Conservation (phyloP, 345 rosid genomes). For the Ailanthus altissimus region DNA sequence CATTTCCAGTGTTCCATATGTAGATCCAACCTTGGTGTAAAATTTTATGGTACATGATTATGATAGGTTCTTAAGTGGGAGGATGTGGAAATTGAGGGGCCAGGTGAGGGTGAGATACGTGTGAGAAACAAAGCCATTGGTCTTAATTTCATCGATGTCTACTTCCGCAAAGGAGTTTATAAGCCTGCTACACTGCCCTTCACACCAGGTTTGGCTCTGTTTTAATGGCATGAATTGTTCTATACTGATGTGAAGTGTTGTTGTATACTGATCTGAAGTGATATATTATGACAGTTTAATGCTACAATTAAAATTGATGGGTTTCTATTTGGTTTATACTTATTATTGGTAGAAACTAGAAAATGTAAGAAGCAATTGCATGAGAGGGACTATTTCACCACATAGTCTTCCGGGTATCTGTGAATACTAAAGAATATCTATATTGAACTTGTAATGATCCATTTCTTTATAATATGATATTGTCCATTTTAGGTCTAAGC, state of each 20-base stretch:
- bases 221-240: neutral
- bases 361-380: neutral
- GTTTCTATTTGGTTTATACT: neutral
- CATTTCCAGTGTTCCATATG: neutral
- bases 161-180: slow-evolving; percentile 82
- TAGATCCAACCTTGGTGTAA: neutral
- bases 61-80: slow-evolving; percentile 87
- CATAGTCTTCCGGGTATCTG: too few species aligned
- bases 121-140: slow-evolving; percentile 83
- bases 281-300: neutral
- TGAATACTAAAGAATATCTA: neutral
- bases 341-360: neutral
- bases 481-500: too few species aligned
- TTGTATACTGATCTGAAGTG: neutral
- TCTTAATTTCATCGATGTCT: slow-evolving; percentile 81
- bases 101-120: slow-evolving; percentile 80
- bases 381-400: neutral
- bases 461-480: too few species aligned
- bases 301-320: neutral
- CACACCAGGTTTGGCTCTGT: slow-evolving; percentile 64
- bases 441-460: too few species aligned
- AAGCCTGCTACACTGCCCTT: slow-evolving; percentile 66
- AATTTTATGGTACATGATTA: neutral
- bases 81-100: slow-evolving; percentile 84
- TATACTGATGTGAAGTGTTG: too few species aligned